Percentiles rank a stretch among this genome's conserved stretches.
Conservation (phyloP, 768 basidiomycete genomes). For the Austroboletus festivus region DNA sequence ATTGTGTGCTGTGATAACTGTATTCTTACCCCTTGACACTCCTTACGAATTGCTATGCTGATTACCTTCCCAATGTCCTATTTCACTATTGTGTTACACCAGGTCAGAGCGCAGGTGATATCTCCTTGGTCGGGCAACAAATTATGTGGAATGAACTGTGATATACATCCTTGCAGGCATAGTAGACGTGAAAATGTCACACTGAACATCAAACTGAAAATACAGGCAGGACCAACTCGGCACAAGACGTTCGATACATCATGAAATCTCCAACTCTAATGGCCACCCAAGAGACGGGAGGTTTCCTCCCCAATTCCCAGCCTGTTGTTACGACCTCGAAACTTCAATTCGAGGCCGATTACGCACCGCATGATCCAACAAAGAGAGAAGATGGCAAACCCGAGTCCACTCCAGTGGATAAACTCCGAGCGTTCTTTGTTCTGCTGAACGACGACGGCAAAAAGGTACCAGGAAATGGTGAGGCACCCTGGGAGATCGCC, state of each 20-base stretch:
- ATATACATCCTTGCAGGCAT: too few species aligned
- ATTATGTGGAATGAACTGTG: conserved; percentile 17
- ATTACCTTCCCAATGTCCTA: conserved; percentile 7
- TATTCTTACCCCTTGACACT: conserved; percentile 7
- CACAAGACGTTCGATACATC: not conserved
- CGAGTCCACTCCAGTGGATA: conserved; percentile 67
- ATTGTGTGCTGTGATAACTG: conserved; percentile 6
- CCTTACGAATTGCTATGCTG: conserved; percentile 7
- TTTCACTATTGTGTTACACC: conserved; percentile 19
- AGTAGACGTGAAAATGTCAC: too few species aligned
- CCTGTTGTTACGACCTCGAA: conserved; percentile 32
- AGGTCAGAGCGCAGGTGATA: conserved; percentile 8
- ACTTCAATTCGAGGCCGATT: conserved; percentile 37
- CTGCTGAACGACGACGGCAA: conserved; percentile 60
- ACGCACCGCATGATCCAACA: conserved; percentile 61
- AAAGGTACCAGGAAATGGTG: conserved; percentile 64
- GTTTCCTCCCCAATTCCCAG: conserved; percentile 32
- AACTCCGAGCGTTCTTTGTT: conserved; percentile 42
- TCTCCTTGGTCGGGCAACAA: conserved; percentile 5
- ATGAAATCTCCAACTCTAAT: not conserved
- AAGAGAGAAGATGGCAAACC: conserved; percentile 58
- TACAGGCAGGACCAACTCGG: too few species aligned
- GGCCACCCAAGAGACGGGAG: conserved; percentile 32
- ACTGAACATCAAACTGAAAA: not conserved
- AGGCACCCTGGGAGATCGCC: conserved; percentile 69